Base-by-base conservation (phyloP, 352 stramenopile species). In the Phytopythium helicoides region DNA sequence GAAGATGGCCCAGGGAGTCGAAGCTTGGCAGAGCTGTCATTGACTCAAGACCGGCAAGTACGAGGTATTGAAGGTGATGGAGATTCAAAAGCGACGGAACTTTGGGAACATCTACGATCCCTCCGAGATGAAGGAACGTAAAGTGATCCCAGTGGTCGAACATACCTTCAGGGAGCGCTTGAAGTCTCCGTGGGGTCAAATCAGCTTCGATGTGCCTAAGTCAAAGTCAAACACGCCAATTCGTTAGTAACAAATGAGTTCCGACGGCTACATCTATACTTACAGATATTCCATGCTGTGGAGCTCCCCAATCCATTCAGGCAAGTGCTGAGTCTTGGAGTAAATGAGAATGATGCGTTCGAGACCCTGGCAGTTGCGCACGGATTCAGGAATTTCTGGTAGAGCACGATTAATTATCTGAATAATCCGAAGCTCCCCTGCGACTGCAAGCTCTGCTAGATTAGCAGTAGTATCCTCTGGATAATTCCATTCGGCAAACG, bases 321-420 rank as follows among this genome's bases (percentile, higher is more conserved):
- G 67, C 1, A 77, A 28, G 7, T 16, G 11, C 6, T 69, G 40
- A 0, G 57, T 76, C 44, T 80, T 76, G 1, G 70, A 70, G 45
- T 80, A 72, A 7, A 62, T 58, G 0, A 80, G 50, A 41, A 76
- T 76, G n/a, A 72, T 37, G 11, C 68, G 64, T 23, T 68, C 51
- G 0, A 86, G 51, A 3, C 75, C 21, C 1, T 47, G 49, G 41
- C 75, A 86, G 1, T 54, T 50, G 6, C 46, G 47, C 8, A 86
- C 45, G 16, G 62, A 44, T 11, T 67, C 56, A 9, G 70, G 75
- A 15, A 83, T 15, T 18, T 56, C 56, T 16, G 69, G 60, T 0
- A 81, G 36, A 40, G 60, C 62, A 0, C 60, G 66, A 22, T 86
- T 86, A 26, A 81, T 70, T 28, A 86, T 64, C 52, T 83, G 68